Conservation (phyloP, 371 early-diverging fungal species). For the Dipsacomyces acuminosporus region DNA sequence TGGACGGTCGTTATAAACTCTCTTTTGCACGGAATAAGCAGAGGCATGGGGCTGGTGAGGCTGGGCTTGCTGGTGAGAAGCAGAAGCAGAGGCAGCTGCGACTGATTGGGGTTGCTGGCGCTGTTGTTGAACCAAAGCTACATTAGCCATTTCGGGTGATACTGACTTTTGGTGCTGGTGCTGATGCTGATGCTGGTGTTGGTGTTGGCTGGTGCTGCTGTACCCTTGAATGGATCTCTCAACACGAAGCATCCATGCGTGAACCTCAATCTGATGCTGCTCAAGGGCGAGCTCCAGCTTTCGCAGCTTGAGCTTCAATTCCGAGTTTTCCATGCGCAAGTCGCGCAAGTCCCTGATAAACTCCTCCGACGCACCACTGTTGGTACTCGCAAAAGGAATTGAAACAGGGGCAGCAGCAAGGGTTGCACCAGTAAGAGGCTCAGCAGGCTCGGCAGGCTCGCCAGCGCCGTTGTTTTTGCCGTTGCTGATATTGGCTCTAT, state of each 20-base stretch:
- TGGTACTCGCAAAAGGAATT: too few species aligned
- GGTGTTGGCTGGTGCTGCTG: neutral
- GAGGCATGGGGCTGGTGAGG: neutral
- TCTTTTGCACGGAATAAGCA: neutral
- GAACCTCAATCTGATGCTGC: conserved; percentile 34
- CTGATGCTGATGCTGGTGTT: too few species aligned
- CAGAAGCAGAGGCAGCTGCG: neutral
- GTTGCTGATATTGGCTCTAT: too few species aligned
- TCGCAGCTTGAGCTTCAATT: conserved; percentile 25
- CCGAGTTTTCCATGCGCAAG: conserved; percentile 37
- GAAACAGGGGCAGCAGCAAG: too few species aligned
- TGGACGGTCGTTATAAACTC: neutral
- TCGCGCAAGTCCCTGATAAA: neutral
- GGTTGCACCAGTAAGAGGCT: too few species aligned
- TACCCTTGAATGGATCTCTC: conserved; percentile 6
- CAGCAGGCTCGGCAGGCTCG: neutral
- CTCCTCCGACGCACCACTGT: neutral
- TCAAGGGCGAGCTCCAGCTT: conserved; percentile 25
- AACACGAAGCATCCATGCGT: conserved; percentile 32
- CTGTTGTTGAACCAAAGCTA: neutral
- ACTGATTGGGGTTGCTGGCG: neutral
- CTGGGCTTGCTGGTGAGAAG: too few species aligned
- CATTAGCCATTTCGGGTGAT: neutral
- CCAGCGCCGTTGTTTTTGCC: neutral
- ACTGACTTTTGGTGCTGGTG: conserved; percentile 1